A percentile compares a stretch with the other conserved stretches of the same genome.
Evolutionary conservation across 306 rosid genomes (phyloP).

Genomic region (Rosa rugosa): DNA sequence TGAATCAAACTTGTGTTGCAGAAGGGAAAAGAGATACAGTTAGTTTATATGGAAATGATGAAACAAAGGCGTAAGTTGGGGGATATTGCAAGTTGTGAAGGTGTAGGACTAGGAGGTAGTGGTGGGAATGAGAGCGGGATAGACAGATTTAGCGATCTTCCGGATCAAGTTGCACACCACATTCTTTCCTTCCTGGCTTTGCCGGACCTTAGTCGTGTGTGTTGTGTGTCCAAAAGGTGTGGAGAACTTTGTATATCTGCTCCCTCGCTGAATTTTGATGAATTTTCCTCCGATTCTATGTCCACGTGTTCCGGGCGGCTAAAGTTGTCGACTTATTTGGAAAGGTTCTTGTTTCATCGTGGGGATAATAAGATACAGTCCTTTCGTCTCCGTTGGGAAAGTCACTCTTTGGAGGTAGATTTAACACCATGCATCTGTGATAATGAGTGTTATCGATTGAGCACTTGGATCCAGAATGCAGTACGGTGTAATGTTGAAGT

Average conservation of each 20-base stretch:
- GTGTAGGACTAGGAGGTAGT: not conserved
- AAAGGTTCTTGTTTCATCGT: not conserved
- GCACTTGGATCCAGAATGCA: not conserved
- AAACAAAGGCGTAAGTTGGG: not conserved
- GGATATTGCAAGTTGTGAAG: not conserved
- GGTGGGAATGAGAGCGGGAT: not conserved
- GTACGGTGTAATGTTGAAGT: slow-evolving; percentile 9
- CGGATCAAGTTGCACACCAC: not conserved
- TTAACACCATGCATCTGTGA: not conserved
- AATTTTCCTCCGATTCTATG: not conserved
- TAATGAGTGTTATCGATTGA: not conserved
- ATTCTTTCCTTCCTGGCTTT: not conserved
- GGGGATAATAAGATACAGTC: not conserved
- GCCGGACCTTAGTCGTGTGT: not conserved
- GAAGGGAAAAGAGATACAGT: too few species aligned
- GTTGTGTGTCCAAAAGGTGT: not conserved
- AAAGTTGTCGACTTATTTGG: not conserved
- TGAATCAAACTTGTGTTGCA: too few species aligned
- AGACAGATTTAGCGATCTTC: not conserved
- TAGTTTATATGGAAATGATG: not conserved
- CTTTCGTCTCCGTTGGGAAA: not conserved
- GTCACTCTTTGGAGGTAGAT: not conserved
- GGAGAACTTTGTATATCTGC: not conserved
- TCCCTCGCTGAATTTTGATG: not conserved
- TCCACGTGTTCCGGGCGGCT: not conserved